Base-by-base conservation (phyloP, 73 alveolate genomes). In the Effrenium voratum region DNA sequence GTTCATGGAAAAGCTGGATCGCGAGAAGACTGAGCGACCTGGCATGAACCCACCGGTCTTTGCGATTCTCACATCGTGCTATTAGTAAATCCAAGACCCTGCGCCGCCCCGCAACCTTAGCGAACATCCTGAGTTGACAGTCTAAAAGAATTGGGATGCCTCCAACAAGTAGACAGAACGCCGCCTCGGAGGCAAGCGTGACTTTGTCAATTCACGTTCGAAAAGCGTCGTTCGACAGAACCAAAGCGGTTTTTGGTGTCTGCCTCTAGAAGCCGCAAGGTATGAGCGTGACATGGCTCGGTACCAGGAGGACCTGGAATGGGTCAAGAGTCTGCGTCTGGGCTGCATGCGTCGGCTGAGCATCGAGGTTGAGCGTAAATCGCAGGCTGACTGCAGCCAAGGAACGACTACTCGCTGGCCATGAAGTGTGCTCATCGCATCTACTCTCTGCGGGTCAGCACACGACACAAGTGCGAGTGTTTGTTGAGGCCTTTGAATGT, bases 401-500 rank as follows among this genome's bases (percentile, higher is more conserved):
- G 95, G 95, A 90, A 90, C n/a, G 97, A 90, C 76, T 90, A 90
- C 87, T 90, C 97, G 30, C 38, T 90, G 97, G 97, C 97, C 87
- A 90, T 90, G 97, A 90, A 90, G 86, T 90, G 86, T 47, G 97
- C 97, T 44, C 97, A 90, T 49, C 86, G 97, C n/a, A 90, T 90
- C 97, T 68, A 90, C 55, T 66, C 97, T n/a, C 57, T 90, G 87
- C 86, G 73, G 86, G 95, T 40, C 95, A 22, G 92, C 32, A 12
- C 45, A n/a, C n/a, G n/a, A n/a, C n/a, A n/a, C n/a, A n/a, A n/a
- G n/a, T n/a, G n/a, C n/a, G n/a, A n/a, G n/a, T n/a, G n/a, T n/a
- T n/a, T n/a, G n/a, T n/a, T n/a, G n/a, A n/a, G n/a, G n/a, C n/a
- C n/a, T n/a, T n/a, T n/a, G n/a, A n/a, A n/a, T n/a, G n/a, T n/a